Evolutionary conservation across 768 basidiomycete genomes (phyloP).

Genomic region (Russula sp.): DNA sequence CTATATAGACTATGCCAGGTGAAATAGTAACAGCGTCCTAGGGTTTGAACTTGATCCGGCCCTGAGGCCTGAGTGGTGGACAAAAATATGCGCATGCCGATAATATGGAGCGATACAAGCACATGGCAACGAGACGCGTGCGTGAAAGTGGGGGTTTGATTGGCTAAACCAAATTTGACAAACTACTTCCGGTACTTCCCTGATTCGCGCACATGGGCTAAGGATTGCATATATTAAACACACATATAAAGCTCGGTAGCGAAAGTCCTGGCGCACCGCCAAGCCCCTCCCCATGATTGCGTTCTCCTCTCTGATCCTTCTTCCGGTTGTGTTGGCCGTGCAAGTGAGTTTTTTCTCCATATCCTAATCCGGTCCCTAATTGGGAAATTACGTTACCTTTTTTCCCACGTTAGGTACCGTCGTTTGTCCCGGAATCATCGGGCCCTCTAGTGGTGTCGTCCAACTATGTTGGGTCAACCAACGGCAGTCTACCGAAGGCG

Average conservation of each 20-base stretch:
- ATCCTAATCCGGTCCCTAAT: too few relatives aligned
- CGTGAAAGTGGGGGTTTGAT: background rate
- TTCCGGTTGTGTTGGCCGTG: constrained; percentile 17
- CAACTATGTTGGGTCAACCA: constrained; percentile 45
- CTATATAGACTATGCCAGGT: background rate
- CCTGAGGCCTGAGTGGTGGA: background rate
- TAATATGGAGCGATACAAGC: background rate
- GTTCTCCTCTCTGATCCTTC: constrained; percentile 9
- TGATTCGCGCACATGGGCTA: background rate
- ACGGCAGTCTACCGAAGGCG: constrained; percentile 43
- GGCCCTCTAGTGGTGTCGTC: constrained; percentile 34
- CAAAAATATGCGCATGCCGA: too few relatives aligned
- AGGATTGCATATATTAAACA: too few relatives aligned
- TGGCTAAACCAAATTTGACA: background rate
- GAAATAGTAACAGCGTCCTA: background rate
- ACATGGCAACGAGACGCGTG: background rate
- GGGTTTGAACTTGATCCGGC: background rate
- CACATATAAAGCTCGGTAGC: constrained; percentile 1
- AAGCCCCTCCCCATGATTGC: constrained; percentile 12
- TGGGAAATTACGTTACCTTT: too few relatives aligned
- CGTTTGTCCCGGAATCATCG: constrained; percentile 36
- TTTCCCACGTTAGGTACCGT: constrained; percentile 27
- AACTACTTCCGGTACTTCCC: too few relatives aligned
- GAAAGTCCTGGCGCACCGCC: background rate
- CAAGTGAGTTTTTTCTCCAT: constrained; percentile 1